Evolutionary conservation across 2,329 filamentous ascomycete genomes (phyloP).

Genomic region (Ceratocystis papillata): DNA sequence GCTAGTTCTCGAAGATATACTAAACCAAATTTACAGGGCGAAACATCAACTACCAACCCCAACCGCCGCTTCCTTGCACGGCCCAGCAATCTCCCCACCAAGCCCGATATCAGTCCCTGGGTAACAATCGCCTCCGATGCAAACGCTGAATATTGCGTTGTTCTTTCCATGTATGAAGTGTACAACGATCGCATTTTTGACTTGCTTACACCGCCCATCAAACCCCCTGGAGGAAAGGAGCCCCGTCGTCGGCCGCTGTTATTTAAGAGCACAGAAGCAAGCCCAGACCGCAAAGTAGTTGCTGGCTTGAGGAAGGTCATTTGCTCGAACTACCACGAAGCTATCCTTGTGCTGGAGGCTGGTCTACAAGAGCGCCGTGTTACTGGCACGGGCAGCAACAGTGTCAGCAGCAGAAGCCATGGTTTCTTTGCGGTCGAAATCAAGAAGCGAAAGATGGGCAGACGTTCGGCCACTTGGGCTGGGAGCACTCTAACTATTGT

Average conservation of each 20-base stretch:
- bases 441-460: constrained; percentile 56
- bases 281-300: constrained; percentile 86
- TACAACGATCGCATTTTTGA: constrained; percentile 99
- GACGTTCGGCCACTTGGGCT: constrained; percentile 47
- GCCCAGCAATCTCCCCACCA: constrained; percentile 59
- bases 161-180: constrained; percentile 97
- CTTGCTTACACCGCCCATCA: constrained; percentile 56
- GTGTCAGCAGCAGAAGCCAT: constrained; percentile 81
- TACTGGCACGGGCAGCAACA: constrained; percentile 85
- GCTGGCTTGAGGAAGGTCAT: constrained; percentile 84
- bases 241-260: constrained; percentile 63
- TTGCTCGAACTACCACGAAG: constrained; percentile 71
- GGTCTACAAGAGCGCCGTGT: constrained; percentile 79
- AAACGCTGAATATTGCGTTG: constrained; percentile 68
- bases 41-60: constrained; percentile 41
- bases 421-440: constrained; percentile 95
- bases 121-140: constrained; percentile 51
- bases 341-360: constrained; percentile 79
- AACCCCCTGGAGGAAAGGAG: constrained; percentile 1
- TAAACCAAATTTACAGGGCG: constrained; percentile 43
- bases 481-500: constrained; percentile 77
- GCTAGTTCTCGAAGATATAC: constrained; percentile 36
- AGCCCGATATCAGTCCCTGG: constrained; percentile 63
- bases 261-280: constrained; percentile 84
- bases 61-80: constrained; percentile 55